A percentile compares a stretch with the other conserved stretches of the same genome.
Conservation (phyloP, 371 early-diverging fungal genomes). For the Parasitella parasitica region DNA sequence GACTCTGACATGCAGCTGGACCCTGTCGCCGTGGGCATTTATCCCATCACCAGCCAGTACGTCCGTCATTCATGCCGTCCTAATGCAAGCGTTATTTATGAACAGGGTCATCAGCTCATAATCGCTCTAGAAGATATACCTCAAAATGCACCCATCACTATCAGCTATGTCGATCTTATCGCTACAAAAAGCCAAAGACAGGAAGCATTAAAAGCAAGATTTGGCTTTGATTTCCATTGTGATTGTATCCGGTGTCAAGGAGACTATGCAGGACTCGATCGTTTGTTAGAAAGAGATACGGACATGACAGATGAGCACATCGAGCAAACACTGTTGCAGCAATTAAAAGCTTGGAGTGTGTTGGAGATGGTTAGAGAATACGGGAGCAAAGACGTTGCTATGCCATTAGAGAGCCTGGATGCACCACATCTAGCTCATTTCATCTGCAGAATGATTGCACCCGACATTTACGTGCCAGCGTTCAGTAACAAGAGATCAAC, state of each 20-base stretch:
- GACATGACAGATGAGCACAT: conserved; percentile 1
- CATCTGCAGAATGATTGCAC: conserved; percentile 29
- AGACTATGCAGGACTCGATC: conserved; percentile 2
- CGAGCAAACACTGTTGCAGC: background rate
- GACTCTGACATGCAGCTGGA: conserved; percentile 57
- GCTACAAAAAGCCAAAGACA: conserved; percentile 54
- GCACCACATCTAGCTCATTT: conserved; percentile 29
- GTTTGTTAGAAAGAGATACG: conserved; percentile 1
- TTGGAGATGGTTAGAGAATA: conserved; percentile 23
- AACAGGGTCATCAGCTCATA: conserved; percentile 41
- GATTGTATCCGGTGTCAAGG: conserved; percentile 27
- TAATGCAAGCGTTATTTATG: conserved; percentile 65
- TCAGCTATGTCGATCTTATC: conserved; percentile 73
- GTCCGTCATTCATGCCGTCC: conserved; percentile 85
- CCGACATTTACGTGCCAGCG: conserved; percentile 25
- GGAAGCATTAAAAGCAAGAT: conserved; percentile 41
- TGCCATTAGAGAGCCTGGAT: conserved; percentile 9
- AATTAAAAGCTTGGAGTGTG: conserved; percentile 32
- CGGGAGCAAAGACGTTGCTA: background rate
- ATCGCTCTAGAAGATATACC: conserved; percentile 63
- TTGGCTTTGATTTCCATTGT: conserved; percentile 27
- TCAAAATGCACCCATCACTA: conserved; percentile 66
- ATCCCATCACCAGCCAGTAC: conserved; percentile 67
- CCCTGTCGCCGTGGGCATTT: conserved; percentile 67
- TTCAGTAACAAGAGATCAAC: background rate